Evolutionary conservation across 202 grass and related monocot genomes (phyloP).

Genomic region (Elaeis oleifera): DNA sequence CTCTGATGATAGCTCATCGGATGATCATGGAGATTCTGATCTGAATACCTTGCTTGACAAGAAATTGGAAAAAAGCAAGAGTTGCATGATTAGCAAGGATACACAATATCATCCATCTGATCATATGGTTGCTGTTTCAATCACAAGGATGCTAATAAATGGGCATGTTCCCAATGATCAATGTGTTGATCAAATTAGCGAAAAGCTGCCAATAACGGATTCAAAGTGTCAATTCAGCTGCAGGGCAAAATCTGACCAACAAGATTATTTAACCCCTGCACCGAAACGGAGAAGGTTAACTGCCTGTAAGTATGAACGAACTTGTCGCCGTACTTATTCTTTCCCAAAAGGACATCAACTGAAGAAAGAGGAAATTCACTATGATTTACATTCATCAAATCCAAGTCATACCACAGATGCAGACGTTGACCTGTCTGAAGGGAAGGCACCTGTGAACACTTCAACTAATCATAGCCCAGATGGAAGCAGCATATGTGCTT

Average conservation of each 20-base stretch:
- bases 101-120: constrained; percentile 30
- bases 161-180: constrained; percentile 38
- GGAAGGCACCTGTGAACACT: constrained; percentile 26
- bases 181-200: constrained; percentile 21
- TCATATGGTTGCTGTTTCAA: constrained; percentile 23
- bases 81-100: constrained; percentile 12
- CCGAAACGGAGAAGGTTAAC: constrained; percentile 68
- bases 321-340: constrained; percentile 24
- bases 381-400: not conserved
- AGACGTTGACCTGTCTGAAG: constrained; percentile 24
- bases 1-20: constrained; percentile 35
- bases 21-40: constrained; percentile 30
- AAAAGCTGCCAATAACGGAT: constrained; percentile 33
- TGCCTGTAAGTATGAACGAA: constrained; percentile 55
- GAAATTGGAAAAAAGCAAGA: constrained; percentile 27
- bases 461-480: constrained; percentile 24
- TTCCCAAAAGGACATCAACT: constrained; percentile 29
- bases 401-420: not conserved
- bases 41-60: constrained; percentile 24
- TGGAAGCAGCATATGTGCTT: constrained; percentile 9
- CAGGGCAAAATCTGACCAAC: constrained; percentile 32
- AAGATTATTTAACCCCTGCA: constrained; percentile 66
- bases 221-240: constrained; percentile 43
- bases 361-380: not conserved
- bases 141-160: constrained; percentile 23